Evolutionary conservation across 2,329 filamentous ascomycete species (phyloP), one percentile per base, ranked within the genome.

Genomic region (Fusarium sp.): DNA sequence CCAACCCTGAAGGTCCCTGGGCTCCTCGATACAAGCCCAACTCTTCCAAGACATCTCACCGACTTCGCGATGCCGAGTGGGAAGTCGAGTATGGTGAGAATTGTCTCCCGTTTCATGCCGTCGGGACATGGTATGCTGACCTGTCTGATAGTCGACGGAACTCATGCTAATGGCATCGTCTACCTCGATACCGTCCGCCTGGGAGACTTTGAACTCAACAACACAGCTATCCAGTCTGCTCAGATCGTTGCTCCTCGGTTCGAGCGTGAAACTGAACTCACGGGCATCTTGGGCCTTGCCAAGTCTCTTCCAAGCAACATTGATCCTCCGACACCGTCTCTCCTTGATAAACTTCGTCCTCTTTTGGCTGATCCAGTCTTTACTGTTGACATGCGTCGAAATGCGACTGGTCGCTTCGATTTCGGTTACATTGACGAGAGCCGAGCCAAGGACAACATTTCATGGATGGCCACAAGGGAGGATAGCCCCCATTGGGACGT

Each of bases 271-370:
- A 75, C 78, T 16, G 78, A 79, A 41, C 81, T 87, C 74, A 86
- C 84, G 7, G 88, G 88, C 50, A 82, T 90, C 33, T 78, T 89
- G 68, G 88, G 88, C 24, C 81, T 90, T 16, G 85, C 85, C 53
- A 85, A 86, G 77, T 81, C 79, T 30, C 81, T 85, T 33, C 78
- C 83, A 26, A 86, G 83, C 72, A 85, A 85, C 53, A 83, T 86
- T 22, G 67, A 74, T 12, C 86, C 86, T 4, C 77, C 77, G 0
- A 82, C 84, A 67, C 83, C 83, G 8, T 82, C 83, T 7, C 81
- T 89, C 22, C 78, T 89, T 31, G 82, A 87, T 47, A 77, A 82
- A 13, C 81, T 90, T 18, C 78, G 79, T 16, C 78, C 83, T 0
- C 78, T 81, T 2, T 80, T 89, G 24, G 76, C 82, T 15, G 48